Base-by-base conservation (phyloP, 202 grass and related monocot species). In the Dendrocalamus latiflorus region DNA sequence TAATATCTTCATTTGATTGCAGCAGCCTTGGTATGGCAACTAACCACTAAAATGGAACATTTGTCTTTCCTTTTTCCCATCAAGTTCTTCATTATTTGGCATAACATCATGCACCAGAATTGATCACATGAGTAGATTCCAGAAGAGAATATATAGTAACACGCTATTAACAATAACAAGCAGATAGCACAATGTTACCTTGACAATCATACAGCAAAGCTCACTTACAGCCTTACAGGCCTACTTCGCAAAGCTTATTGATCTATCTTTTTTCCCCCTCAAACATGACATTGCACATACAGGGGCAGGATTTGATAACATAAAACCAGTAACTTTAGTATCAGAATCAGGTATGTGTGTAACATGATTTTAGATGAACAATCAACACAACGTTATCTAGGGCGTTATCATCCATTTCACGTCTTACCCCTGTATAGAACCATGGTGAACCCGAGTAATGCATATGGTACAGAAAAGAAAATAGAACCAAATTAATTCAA, bases 1-100 rank as follows among this genome's bases (percentile, higher is more conserved):
- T 39, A 63, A 61, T 78, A 78, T 78, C 54, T 62, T 71, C 3
- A 30, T 78, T 49, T 77, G 51, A 25, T 38, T 60, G n/a, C 9
- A 48, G 50, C 39, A 47, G 8, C 34, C 64, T 41, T 43, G 26
- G 33, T 25, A 51, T 18, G 63, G 44, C n/a, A 63, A 54, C 55
- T 71, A 85, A 28, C 24, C 12, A 13, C 57, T 54, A 22, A 63
- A 47, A 83, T 75, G 81, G 37, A 34, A 14, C 10, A 26, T 38
- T 50, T 38, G 18, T 1, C 17, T 16, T 49, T 60, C 11, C 2
- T 9, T 71, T 72, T 42, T 13, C 18, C 7, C 33, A 63, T 71
- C 36, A 55, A 63, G 4, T 54, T 44, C 4, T 64, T 49, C 4
- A 6, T 71, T 60, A 53, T 33, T 72, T 80, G 36, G 9, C 57